These are phyloP conservation scores for Blastomyces emzantsi DNA, from an alignment of 2,329 filamentous ascomycete species.

Conservation along the genomic window DNA sequence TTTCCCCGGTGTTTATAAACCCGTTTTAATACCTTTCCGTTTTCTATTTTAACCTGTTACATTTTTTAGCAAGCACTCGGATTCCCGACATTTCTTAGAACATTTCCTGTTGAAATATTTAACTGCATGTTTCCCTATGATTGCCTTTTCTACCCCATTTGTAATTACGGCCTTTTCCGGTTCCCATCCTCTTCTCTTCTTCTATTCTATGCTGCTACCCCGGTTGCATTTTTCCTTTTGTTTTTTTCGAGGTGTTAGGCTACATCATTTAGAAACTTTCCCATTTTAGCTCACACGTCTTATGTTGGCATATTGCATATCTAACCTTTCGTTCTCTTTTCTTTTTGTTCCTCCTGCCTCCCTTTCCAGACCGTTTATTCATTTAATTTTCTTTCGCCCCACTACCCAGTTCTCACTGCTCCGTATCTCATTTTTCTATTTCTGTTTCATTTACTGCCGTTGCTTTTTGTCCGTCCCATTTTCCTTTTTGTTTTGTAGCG, in stretches of 20 bases:
- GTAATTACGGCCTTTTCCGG: neutral
- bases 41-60: neutral
- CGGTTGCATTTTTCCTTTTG: neutral
- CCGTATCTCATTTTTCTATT: neutral
- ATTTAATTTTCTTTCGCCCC: neutral
- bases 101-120: neutral
- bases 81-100: neutral
- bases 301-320: neutral
- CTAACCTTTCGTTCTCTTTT: neutral
- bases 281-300: neutral
- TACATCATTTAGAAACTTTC: neutral
- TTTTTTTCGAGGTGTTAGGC: neutral
- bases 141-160: neutral
- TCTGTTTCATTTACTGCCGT: neutral
- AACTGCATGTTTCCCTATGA: neutral
- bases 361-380: neutral
- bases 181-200: neutral
- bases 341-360: neutral
- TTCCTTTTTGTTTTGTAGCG: neutral
- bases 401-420: neutral
- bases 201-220: neutral
- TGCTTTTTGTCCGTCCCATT: neutral
- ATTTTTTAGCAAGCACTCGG: neutral
- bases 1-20: neutral
- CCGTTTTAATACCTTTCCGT: neutral